A percentile compares a stretch with the other conserved stretches of the same genome.
phyloP scores from a whole-genome alignment of 108 stramenopile genomes.

The Conticribra guillardii region DNA sequence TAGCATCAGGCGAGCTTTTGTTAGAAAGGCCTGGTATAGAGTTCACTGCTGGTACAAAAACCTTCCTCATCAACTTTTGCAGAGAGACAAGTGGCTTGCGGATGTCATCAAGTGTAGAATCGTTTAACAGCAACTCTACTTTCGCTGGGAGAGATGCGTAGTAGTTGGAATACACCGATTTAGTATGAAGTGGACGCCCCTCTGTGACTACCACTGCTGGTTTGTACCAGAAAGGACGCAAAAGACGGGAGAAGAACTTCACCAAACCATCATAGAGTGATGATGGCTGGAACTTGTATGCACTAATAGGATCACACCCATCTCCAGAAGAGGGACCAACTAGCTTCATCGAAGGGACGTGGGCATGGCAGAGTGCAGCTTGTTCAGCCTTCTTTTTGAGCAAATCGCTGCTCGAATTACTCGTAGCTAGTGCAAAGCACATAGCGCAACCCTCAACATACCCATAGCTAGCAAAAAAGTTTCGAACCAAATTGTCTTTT shows the following conservation, averaged over 20 bases:
- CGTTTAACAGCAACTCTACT: slow-evolving; percentile 83
- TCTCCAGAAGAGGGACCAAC: slow-evolving; percentile 39
- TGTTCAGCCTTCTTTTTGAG: slow-evolving; percentile 52
- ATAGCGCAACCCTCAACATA: slow-evolving; percentile 83
- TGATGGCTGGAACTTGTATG: slow-evolving; percentile 74
- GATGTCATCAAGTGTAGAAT: slow-evolving; percentile 63
- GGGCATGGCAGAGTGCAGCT: slow-evolving; percentile 51
- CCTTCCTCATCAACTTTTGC: slow-evolving; percentile 56
- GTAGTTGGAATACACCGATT: slow-evolving; percentile 46
- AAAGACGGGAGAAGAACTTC: slow-evolving; percentile 63
- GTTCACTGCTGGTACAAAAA: slow-evolving; percentile 64
- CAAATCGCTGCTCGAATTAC: slow-evolving; percentile 40
- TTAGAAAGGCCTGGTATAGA: slow-evolving; percentile 59
- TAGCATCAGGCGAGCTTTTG: slow-evolving; percentile 28
- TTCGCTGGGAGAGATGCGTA: slow-evolving; percentile 65
- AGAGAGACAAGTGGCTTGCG: slow-evolving; percentile 56
- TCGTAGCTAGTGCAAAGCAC: slow-evolving; percentile 73
- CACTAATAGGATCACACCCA: slow-evolving; percentile 43
- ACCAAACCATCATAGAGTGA: slow-evolving; percentile 74
- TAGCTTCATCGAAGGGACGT: slow-evolving; percentile 38
- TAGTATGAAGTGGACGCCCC: slow-evolving; percentile 52
- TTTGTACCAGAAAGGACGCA: slow-evolving; percentile 91
- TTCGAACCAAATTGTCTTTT: slow-evolving; percentile 59
- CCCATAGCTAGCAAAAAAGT: slow-evolving; percentile 80
- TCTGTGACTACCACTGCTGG: slow-evolving; percentile 86